Evolutionary conservation across 352 stramenopile species (phyloP), one percentile per base, ranked within the genome.

Genomic region (Globisporangium okanoganense): DNA sequence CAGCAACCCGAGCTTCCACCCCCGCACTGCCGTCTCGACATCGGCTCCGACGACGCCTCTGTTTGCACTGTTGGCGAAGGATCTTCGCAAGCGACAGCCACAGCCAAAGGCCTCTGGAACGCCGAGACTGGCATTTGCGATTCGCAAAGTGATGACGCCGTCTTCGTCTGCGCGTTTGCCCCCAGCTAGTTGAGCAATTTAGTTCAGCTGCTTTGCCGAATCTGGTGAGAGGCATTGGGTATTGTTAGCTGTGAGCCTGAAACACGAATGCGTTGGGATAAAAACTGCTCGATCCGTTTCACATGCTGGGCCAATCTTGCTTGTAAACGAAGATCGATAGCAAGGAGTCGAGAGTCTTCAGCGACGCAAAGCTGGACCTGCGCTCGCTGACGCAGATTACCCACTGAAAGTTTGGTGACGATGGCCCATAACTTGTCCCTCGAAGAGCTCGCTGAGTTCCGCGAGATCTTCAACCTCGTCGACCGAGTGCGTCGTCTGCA

Each of bases 391-490:
- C 9, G 18, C 48, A 40, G 8, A 40, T 27, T 13, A 22, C 14
- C 25, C 41, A 29, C 16, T 50, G 0, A 20, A 5, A 33, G 14
- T n/a, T 36, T 29, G 10, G 6, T 25, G 4, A 67, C 22, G 22
- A 92, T 92, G 83, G 72, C 52, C 44, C 79, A 90, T 43, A 75
- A 82, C 18, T 64, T 97, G 51, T 83, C 73, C 12, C 20, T 70
- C 0, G 85, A 96, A 53, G 92, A 98, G 64, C 78, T 98, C 20
- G 76, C 78, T 6, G 92, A 98, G 75, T 98, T 97, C 59, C 83
- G 90, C 43, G 92, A 98, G 67, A 98, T 98, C 65, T 98, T 98
- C 66, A 97, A 97, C 67, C 85, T 98, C 20, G 90, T 98, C 24
- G 92, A 98, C 64, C 74, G 87, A 50, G 87, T 95, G 64, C 13